These are phyloP conservation scores for Filobasidium floriforme DNA, from an alignment of 768 basidiomycete species.

Conservation along the genomic window DNA sequence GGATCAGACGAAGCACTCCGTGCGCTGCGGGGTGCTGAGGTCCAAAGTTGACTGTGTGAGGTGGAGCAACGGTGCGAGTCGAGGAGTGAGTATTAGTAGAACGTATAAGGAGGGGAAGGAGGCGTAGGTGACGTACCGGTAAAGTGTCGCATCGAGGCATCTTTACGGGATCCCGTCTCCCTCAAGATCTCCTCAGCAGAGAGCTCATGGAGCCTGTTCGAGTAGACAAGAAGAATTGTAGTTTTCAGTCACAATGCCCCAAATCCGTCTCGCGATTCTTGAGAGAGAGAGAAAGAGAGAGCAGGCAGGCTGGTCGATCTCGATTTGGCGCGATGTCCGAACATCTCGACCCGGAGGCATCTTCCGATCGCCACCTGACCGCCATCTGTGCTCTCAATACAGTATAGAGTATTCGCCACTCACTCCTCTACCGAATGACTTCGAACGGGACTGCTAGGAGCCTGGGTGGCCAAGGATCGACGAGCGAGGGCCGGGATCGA, in stretches of 20 bases:
- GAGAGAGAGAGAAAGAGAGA: not conserved
- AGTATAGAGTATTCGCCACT: conserved; percentile 12
- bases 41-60: conserved; percentile 76
- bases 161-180: conserved; percentile 63
- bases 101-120: not conserved
- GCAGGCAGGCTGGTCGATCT: not conserved
- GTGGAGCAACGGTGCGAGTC: not conserved
- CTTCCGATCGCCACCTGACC: not conserved
- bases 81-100: not conserved
- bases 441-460: conserved; percentile 26
- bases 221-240: not conserved
- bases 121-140: conserved; percentile 56
- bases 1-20: conserved; percentile 92
- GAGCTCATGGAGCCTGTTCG: conserved; percentile 58
- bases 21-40: conserved; percentile 99
- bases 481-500: not conserved
- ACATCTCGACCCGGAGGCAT: not conserved
- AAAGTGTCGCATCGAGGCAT: conserved; percentile 82
- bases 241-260: no score
- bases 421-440: conserved; percentile 44
- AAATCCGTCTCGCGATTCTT: no score
- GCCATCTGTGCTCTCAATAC: no score
- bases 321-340: not conserved
- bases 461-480: conserved; percentile 4
- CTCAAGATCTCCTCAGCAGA: conserved; percentile 69